A percentile compares a stretch with the other conserved stretches of the same genome.
Evolutionary conservation across 805 yeast genomes (phyloP).

Genomic region (Kuraishia cidri): DNA sequence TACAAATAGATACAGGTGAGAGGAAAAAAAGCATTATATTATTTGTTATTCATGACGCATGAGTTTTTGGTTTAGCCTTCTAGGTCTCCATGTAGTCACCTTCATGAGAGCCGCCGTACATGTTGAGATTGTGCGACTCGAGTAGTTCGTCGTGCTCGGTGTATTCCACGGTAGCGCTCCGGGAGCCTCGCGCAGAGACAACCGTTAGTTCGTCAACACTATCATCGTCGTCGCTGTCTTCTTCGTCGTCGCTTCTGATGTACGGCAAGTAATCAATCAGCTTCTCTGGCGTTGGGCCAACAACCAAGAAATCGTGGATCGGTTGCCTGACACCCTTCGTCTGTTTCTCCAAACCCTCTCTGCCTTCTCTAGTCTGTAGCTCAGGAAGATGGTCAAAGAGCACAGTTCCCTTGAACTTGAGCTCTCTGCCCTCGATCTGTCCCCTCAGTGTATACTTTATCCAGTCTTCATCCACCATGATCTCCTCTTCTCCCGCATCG

Average conservation of each 20-base stretch:
- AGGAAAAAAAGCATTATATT: no score
- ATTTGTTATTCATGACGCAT: no score
- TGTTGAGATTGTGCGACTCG: no score
- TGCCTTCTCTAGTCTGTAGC: constrained; percentile 12
- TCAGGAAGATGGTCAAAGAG: constrained; percentile 11
- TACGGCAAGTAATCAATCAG: constrained; percentile 21
- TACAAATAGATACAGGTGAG: not conserved
- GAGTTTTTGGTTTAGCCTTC: no score
- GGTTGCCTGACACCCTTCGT: constrained; percentile 9
- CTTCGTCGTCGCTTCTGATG: constrained; percentile 16
- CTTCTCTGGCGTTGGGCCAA: constrained; percentile 24
- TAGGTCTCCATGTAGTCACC: no score
- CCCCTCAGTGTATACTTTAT: constrained; percentile 18
- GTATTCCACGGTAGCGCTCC: no score
- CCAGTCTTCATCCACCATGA: constrained; percentile 22
- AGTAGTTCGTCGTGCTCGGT: no score
- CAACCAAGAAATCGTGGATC: constrained; percentile 18
- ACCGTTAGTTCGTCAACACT: no score
- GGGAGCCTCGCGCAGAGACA: no score
- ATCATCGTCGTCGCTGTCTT: constrained; percentile 1
- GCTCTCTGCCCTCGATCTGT: constrained; percentile 13
- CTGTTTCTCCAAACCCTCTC: not conserved
- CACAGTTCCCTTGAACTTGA: constrained; percentile 17
- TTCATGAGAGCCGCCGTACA: no score
- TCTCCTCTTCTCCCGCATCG: constrained; percentile 5